These are phyloP conservation scores for Pleurotus djamor DNA, from an alignment of 768 basidiomycete genomes.

Conservation along the genomic window DNA sequence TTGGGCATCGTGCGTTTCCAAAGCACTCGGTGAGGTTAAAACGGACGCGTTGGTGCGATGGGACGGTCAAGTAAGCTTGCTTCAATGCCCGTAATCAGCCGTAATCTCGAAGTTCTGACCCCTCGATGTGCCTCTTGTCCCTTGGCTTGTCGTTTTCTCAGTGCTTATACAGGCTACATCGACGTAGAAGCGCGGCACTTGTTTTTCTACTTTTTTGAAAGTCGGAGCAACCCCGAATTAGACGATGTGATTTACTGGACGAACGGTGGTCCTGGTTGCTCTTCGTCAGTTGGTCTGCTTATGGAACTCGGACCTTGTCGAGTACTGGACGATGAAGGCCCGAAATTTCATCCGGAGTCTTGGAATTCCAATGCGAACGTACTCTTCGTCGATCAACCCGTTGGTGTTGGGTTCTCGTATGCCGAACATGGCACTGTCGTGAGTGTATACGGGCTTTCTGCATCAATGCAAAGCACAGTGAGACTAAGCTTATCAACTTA, in stretches of 20 bases:
- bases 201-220: conserved; percentile 82
- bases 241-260: conserved; percentile 64
- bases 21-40: conserved; percentile 38
- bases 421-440: conserved; percentile 59
- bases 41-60: conserved; percentile 35
- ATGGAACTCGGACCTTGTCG: conserved; percentile 78
- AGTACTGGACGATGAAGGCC: conserved; percentile 46
- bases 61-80: conserved; percentile 30
- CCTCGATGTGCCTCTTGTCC: no score
- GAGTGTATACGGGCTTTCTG: conserved; percentile 11
- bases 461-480: no score
- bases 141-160: conserved; percentile 12
- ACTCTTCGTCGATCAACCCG: conserved; percentile 60
- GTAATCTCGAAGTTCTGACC: no score
- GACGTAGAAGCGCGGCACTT: conserved; percentile 61
- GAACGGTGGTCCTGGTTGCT: conserved; percentile 42
- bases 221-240: conserved; percentile 52
- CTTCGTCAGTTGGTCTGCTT: conserved; percentile 55
- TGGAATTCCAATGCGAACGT: conserved; percentile 70
- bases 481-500: no score
- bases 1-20: conserved; percentile 44
- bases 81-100: no score
- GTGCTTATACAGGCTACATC: conserved; percentile 65
- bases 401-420: conserved; percentile 61
- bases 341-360: conserved; percentile 52